Evolutionary conservation across 345 rosid genomes (phyloP), one percentile per base, ranked within the genome.

Genomic region (Fremontodendron californicum): DNA sequence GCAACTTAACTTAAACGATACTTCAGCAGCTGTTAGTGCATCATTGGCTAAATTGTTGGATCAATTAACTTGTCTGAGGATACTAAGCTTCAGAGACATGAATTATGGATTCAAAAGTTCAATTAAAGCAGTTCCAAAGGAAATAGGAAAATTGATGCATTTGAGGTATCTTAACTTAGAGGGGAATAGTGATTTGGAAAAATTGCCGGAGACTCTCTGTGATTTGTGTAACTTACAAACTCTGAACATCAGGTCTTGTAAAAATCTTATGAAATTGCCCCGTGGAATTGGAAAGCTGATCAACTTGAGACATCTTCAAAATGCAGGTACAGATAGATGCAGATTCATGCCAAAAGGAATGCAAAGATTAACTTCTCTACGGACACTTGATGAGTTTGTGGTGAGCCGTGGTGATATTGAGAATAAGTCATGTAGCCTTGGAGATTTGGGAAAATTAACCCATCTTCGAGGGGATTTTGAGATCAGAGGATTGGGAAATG

Each of bases 141-240:
- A 55, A 15, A 48, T 81, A 12, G 66, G 63, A 3, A 54, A 43
- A 10, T 39, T 79, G 48, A 39, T 62, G 29, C 86, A 73, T 21
- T n/a, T 81, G 21, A 81, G 82, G 54, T 48, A 61, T 31, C 67
- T 84, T 5, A 58, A 78, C 37, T 73, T 84, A 23, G 61, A 77
- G 27, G 60, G 27, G 60, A 54, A 54, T 2, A 54, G 27, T 54
- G 60, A 8, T 8, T 54, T 54, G 27, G 27, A 54, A n/a, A n/a
- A 2, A 6, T 54, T 54, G 60, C 60, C 27, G 2, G 67, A 62
- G n/a, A 18, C 19, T 11, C 0, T 61, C 9, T 27, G 37, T 61
- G 39, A 60, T 60, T 29, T 62, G 40, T 62, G 40, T 25, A 7
- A 31, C 67, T 62, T 62, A 40, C 39, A 62, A 62, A 62, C 40